These are phyloP conservation scores for Kuraishia ogatae DNA, from an alignment of 805 yeast genomes.

Conservation along the genomic window DNA sequence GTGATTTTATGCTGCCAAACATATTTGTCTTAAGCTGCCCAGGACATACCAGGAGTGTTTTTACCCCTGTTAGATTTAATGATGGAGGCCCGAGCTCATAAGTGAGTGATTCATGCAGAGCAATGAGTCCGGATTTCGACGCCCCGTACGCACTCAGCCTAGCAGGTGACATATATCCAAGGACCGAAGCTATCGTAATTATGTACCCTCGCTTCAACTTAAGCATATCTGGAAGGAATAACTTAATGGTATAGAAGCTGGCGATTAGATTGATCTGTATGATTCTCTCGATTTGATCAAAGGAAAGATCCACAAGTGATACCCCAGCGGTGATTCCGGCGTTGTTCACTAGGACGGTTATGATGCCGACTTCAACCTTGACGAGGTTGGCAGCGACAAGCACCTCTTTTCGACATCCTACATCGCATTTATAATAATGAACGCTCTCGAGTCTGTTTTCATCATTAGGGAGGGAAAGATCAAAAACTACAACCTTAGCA, in stretches of 20 bases:
- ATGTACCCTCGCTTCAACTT: slow-evolving; percentile 57
- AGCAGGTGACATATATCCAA: slow-evolving; percentile 84
- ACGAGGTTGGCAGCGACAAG: slow-evolving; percentile 30
- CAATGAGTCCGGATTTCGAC: slow-evolving; percentile 78
- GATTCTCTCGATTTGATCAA: slow-evolving; percentile 51
- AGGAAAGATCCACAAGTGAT: slow-evolving; percentile 41
- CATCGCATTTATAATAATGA: slow-evolving; percentile 60
- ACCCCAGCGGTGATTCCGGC: slow-evolving; percentile 71
- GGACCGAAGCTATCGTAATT: slow-evolving; percentile 73
- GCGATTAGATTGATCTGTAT: slow-evolving; percentile 65
- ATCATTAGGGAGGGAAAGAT: slow-evolving; percentile 33
- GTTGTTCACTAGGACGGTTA: slow-evolving; percentile 71
- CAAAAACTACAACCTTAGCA: slow-evolving; percentile 58
- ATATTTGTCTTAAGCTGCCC: slow-evolving; percentile 76
- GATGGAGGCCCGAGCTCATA: slow-evolving; percentile 55
- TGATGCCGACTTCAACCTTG: slow-evolving; percentile 40
- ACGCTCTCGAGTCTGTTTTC: slow-evolving; percentile 28
- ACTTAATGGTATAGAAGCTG: slow-evolving; percentile 58
- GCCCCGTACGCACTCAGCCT: slow-evolving; percentile 79
- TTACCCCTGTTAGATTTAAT: slow-evolving; percentile 41
- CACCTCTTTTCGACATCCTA: slow-evolving; percentile 43
- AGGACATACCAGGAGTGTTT: slow-evolving; percentile 73
- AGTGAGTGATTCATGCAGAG: slow-evolving; percentile 74
- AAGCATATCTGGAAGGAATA: slow-evolving; percentile 70
- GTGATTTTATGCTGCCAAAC: slow-evolving; percentile 70